Percentiles rank a stretch among this genome's conserved stretches.
Evolutionary conservation across 805 yeast genomes (phyloP).

Genomic region (Saccharomycopsis malanga): DNA sequence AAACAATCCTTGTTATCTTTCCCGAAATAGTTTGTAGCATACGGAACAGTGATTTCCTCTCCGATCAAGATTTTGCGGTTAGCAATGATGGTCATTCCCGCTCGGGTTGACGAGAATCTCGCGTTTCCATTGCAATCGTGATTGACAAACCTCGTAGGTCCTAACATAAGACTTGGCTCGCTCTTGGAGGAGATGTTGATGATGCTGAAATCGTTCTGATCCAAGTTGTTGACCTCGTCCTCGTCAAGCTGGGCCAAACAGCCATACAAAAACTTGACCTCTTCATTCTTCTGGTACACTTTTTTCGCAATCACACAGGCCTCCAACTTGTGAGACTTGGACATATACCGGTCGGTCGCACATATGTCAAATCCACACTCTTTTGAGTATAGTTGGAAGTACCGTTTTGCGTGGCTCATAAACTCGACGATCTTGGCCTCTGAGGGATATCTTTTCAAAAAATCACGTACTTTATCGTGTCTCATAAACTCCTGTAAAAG

Average conservation of each 20-base stretch:
- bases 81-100: slow-evolving; percentile 31
- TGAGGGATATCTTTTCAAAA: slow-evolving; percentile 25
- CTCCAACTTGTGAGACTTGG: slow-evolving; percentile 21
- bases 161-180: slow-evolving; percentile 37
- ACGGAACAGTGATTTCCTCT: slow-evolving; percentile 41
- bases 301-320: slow-evolving; percentile 36
- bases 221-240: slow-evolving; percentile 30
- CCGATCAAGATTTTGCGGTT: slow-evolving; percentile 32
- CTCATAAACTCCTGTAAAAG: slow-evolving; percentile 27
- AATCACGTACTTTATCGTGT: slow-evolving; percentile 25
- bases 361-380: slow-evolving; percentile 37
- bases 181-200: slow-evolving; percentile 32
- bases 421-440: slow-evolving; percentile 28
- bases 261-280: slow-evolving; percentile 33
- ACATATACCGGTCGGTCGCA: slow-evolving; percentile 36
- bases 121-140: slow-evolving; percentile 43
- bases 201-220: slow-evolving; percentile 37
- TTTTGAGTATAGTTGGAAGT: slow-evolving; percentile 31
- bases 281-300: slow-evolving; percentile 28
- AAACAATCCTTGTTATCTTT: slow-evolving; percentile 35
- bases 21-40: slow-evolving; percentile 40
- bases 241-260: slow-evolving; percentile 31
- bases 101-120: slow-evolving; percentile 28
- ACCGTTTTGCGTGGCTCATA: slow-evolving; percentile 31
- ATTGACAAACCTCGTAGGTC: slow-evolving; percentile 42